phyloP scores from a whole-genome alignment of 768 basidiomycete genomes.

The Collybiopsis confluens region DNA sequence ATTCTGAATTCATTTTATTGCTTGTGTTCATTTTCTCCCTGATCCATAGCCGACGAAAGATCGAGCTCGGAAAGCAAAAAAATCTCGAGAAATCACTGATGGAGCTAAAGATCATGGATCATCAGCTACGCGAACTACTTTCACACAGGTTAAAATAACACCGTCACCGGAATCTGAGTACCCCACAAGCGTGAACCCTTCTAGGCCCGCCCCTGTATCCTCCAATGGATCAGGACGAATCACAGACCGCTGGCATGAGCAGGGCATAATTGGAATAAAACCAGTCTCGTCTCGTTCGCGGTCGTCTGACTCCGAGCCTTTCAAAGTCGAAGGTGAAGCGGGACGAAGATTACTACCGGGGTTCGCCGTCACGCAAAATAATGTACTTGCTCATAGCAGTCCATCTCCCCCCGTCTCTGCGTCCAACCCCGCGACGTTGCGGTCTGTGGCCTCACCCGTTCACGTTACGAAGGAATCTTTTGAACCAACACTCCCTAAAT shows the following conservation, averaged over 20 bases:
- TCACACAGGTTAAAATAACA: background rate
- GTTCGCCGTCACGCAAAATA: constrained; percentile 17
- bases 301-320: constrained; percentile 11
- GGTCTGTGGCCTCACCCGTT: constrained; percentile 4
- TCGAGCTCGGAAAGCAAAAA: constrained; percentile 65
- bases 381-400: background rate
- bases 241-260: constrained; percentile 28
- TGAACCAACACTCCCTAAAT: constrained; percentile 18
- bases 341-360: constrained; percentile 41
- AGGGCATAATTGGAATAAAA: constrained; percentile 28
- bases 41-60: constrained; percentile 66
- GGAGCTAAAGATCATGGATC: background rate
- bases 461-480: constrained; percentile 6
- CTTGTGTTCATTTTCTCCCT: constrained; percentile 17
- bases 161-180: background rate
- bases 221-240: constrained; percentile 13
- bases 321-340: constrained; percentile 23
- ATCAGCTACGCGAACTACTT: background rate
- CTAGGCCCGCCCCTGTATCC: background rate
- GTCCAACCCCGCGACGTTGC: background rate
- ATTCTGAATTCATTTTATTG: constrained; percentile 17
- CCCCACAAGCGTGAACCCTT: background rate
- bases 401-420: background rate
- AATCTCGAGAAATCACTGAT: constrained; percentile 25
- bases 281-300: constrained; percentile 9